Evolutionary conservation across 1,284 basidiomycete genomes (phyloP).

Genomic region (Ustilago cynodontis): DNA sequence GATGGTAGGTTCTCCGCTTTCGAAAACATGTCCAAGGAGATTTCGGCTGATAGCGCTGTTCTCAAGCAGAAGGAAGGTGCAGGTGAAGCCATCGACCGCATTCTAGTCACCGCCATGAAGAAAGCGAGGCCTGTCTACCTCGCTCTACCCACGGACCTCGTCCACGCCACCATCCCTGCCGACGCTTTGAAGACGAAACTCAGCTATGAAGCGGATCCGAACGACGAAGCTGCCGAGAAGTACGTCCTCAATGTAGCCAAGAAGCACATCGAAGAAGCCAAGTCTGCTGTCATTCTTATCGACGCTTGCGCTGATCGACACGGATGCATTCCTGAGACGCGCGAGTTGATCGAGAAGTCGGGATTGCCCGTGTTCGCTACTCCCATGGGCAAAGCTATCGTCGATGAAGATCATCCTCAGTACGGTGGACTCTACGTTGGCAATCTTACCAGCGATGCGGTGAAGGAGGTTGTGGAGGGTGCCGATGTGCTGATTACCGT

Average conservation of each 20-base stretch:
- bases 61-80: conserved; percentile 67
- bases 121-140: conserved; percentile 87
- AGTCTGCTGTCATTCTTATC: conserved; percentile 82
- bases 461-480: conserved; percentile 82
- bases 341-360: conserved; percentile 79
- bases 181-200: conserved; percentile 76
- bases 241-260: conserved; percentile 76
- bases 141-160: conserved; percentile 86
- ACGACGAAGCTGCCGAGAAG: conserved; percentile 76
- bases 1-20: conserved; percentile 78
- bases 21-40: conserved; percentile 79
- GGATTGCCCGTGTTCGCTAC: conserved; percentile 73
- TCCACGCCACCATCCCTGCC: conserved; percentile 78
- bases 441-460: conserved; percentile 71
- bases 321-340: conserved; percentile 78
- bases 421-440: conserved; percentile 82
- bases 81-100: conserved; percentile 80
- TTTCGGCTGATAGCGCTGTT: conserved; percentile 79
- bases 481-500: conserved; percentile 87
- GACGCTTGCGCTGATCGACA: conserved; percentile 90
- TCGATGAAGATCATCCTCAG: conserved; percentile 83
- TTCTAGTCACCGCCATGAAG: conserved; percentile 80
- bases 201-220: conserved; percentile 60
- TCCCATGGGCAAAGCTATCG: conserved; percentile 88
- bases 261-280: conserved; percentile 75